A percentile compares a stretch with the other conserved stretches of the same genome.
Conservation (phyloP, 73 alveolate genomes). For the Paramecium octaurelia region DNA sequence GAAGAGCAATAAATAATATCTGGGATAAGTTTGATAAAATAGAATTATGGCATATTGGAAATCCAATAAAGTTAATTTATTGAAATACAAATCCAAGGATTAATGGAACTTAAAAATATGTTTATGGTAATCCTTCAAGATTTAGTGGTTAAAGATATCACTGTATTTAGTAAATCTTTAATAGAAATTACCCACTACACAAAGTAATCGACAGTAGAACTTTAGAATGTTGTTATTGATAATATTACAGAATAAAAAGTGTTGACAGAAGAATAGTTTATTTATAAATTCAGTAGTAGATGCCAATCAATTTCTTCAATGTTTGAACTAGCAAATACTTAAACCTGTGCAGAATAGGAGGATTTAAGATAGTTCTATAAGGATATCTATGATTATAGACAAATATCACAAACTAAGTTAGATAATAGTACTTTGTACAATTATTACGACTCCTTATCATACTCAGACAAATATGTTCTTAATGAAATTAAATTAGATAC, state of each 20-base stretch:
- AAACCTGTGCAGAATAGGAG: not conserved
- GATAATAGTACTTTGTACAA: not conserved
- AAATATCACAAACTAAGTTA: not conserved
- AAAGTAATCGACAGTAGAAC: not conserved
- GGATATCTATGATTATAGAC: not conserved
- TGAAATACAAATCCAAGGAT: not conserved
- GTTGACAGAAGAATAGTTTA: not conserved
- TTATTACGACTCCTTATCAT: not conserved
- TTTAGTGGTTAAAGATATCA: not conserved
- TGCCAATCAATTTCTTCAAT: not conserved
- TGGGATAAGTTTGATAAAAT: not conserved
- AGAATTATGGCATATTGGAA: not conserved
- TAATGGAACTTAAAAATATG: not conserved
- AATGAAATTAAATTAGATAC: not conserved
- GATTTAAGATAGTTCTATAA: not conserved
- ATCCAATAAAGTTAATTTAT: not conserved
- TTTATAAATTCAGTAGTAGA: not conserved
- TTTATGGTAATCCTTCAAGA: not conserved
- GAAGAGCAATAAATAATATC: not conserved
- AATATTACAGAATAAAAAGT: not conserved
- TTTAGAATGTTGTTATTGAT: not conserved
- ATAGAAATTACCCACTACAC: not conserved
- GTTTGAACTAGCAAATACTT: not conserved
- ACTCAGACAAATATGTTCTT: not conserved
- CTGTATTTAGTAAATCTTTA: not conserved